These are phyloP conservation scores for Cordyceps cicadae DNA, from an alignment of 2,329 filamentous ascomycete species.

Conservation along the genomic window DNA sequence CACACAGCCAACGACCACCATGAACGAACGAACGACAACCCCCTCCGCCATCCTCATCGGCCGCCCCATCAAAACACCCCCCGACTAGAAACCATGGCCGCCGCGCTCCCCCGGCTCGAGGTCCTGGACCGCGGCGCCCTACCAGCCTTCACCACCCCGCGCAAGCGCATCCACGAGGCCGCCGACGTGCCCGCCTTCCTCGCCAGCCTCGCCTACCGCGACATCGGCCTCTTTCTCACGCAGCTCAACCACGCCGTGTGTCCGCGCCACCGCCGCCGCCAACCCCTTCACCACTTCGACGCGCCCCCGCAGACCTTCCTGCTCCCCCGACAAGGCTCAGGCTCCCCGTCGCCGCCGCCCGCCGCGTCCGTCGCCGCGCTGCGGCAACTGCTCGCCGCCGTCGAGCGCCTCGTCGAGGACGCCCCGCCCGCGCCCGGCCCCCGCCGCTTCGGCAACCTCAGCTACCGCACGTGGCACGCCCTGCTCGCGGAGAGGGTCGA, in stretches of 20 bases:
- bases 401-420: slow-evolving; percentile 63
- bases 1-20: neutral
- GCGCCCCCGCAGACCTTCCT: slow-evolving; percentile 31
- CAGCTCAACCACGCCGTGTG: slow-evolving; percentile 86
- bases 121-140: slow-evolving; percentile 39
- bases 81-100: neutral
- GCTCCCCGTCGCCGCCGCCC: slow-evolving; percentile 18
- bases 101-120: slow-evolving; percentile 28
- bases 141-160: slow-evolving; percentile 56
- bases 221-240: slow-evolving; percentile 78
- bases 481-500: slow-evolving; percentile 54
- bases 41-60: neutral
- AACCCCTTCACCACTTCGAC: too few species aligned
- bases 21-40: neutral
- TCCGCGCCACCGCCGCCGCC: slow-evolving; percentile 47
- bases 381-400: slow-evolving; percentile 54
- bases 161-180: slow-evolving; percentile 77
- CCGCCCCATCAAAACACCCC: neutral
- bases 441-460: slow-evolving; percentile 83
- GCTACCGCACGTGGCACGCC: slow-evolving; percentile 76
- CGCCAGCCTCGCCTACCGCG: slow-evolving; percentile 70
- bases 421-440: slow-evolving; percentile 80
- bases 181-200: slow-evolving; percentile 76
- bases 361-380: slow-evolving; percentile 54
- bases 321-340: slow-evolving; percentile 28